phyloP scores from a whole-genome alignment of 2,329 filamentous ascomycete species.

The Pestalotiopsis sp. region DNA sequence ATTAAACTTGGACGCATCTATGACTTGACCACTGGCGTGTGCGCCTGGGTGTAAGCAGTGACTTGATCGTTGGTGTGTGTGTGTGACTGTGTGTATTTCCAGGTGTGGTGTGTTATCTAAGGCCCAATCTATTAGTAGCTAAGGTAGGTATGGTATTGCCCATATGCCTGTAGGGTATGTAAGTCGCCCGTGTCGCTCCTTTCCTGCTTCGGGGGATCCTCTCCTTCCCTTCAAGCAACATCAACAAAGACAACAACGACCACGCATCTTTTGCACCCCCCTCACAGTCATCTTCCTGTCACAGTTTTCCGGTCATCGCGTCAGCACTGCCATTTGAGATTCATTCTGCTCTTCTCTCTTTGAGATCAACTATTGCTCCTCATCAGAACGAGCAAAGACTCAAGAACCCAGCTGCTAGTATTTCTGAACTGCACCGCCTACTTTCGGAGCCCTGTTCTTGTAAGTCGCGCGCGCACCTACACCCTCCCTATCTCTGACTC shows the following conservation, averaged over 20 bases:
- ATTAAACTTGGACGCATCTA: background rate
- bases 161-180: background rate
- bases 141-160: background rate
- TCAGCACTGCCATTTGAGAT: conserved; percentile 45
- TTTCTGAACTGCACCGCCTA: conserved; percentile 23
- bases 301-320: conserved; percentile 59
- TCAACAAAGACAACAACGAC: conserved; percentile 41
- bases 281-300: conserved; percentile 54
- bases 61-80: background rate
- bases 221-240: conserved; percentile 46
- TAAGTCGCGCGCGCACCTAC: conserved; percentile 10
- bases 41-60: background rate
- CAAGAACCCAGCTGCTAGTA: conserved; percentile 20
- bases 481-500: conserved; percentile 10
- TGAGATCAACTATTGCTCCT: conserved; percentile 24
- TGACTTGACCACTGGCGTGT: background rate
- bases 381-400: conserved; percentile 24
- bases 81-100: background rate
- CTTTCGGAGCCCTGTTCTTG: conserved; percentile 29
- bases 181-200: conserved; percentile 33
- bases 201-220: conserved; percentile 32
- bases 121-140: background rate
- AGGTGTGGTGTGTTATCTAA: background rate
- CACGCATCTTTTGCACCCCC: conserved; percentile 43
- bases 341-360: conserved; percentile 29